Conservation (phyloP, 257 asterid species). For the Ophiorrhiza pumila region DNA sequence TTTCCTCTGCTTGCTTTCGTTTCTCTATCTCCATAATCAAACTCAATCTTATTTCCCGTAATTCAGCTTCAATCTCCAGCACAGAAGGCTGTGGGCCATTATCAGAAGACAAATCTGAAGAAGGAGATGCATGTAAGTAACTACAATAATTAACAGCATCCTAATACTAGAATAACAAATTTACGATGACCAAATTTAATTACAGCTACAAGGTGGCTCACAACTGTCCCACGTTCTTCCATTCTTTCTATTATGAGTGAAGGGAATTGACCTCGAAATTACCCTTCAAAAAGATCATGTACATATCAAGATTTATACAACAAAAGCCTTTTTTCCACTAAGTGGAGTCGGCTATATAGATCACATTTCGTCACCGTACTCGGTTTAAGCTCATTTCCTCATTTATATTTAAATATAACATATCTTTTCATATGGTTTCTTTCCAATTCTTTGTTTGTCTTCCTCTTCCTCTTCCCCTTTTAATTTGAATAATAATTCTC, state of each 20-base stretch:
- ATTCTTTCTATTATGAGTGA: background rate
- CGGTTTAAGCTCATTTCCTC: too few relatives aligned
- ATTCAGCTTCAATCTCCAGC: slow-evolving; percentile 64
- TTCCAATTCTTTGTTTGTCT: too few relatives aligned
- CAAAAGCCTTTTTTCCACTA: too few relatives aligned
- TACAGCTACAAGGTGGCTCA: background rate
- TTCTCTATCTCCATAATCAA: slow-evolving; percentile 80
- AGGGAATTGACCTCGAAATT: slow-evolving; percentile 4
- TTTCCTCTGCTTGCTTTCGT: slow-evolving; percentile 84
- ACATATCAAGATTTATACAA: background rate
- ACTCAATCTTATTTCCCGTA: slow-evolving; percentile 62
- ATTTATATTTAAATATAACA: too few relatives aligned
- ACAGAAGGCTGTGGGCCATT: slow-evolving; percentile 40
- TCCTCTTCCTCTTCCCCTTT: too few relatives aligned
- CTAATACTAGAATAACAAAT: slow-evolving; percentile 12
- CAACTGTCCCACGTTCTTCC: background rate
- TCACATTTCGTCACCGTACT: too few relatives aligned
- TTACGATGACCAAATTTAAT: slow-evolving; percentile 6
- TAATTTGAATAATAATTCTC: too few relatives aligned
- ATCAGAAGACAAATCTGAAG: slow-evolving; percentile 78
- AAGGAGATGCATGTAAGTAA: slow-evolving; percentile 28
- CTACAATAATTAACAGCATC: background rate
- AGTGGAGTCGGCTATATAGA: too few relatives aligned
- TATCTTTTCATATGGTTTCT: too few relatives aligned
- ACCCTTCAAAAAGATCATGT: background rate